Percentiles rank a stretch among this genome's conserved stretches.
These are phyloP conservation scores for Sclerotinia borealis DNA, from an alignment of 2,329 filamentous ascomycete species.

Conservation along the genomic window DNA sequence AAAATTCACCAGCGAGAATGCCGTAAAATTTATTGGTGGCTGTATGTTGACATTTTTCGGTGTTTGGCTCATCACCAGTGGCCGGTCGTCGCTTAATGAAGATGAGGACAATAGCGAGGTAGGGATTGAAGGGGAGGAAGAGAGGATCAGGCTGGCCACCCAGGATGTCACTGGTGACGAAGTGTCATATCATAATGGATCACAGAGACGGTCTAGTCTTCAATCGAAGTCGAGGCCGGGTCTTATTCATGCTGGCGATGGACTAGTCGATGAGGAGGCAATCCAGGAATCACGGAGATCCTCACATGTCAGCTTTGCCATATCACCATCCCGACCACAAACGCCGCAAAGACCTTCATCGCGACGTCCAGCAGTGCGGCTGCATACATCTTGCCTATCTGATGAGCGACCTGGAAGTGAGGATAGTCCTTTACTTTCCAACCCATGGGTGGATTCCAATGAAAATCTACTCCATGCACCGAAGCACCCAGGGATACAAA, in stretches of 20 bases:
- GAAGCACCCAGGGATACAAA: conserved; percentile 23
- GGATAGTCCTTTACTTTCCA: conserved; percentile 25
- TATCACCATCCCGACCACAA: conserved; percentile 19
- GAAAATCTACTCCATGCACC: conserved; percentile 21
- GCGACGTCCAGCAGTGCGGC: conserved; percentile 18
- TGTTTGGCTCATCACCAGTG: conserved; percentile 95
- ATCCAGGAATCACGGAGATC: conserved; percentile 20
- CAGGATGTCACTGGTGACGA: conserved; percentile 39
- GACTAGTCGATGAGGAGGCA: conserved; percentile 14
- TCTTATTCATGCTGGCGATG: conserved; percentile 17
- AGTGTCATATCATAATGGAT: conserved; percentile 9
- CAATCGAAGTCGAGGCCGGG: conserved; percentile 12
- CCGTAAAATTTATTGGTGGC: conserved; percentile 80
- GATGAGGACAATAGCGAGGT: conserved; percentile 55
- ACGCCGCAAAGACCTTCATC: conserved; percentile 24
- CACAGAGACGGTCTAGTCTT: conserved; percentile 14
- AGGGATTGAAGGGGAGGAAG: conserved; percentile 57
- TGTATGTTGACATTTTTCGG: conserved; percentile 91
- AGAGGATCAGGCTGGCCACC: conserved; percentile 53
- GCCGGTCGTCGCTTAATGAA: conserved; percentile 59
- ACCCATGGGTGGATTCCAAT: conserved; percentile 26
- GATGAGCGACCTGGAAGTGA: conserved; percentile 14
- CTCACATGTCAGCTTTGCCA: conserved; percentile 28
- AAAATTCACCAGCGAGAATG: conserved; percentile 65
- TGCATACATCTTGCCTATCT: conserved; percentile 14